Percentiles rank a stretch among this genome's conserved stretches.
Evolutionary conservation across 106 monocot species (phyloP).

Genomic region (Allium cepa): DNA sequence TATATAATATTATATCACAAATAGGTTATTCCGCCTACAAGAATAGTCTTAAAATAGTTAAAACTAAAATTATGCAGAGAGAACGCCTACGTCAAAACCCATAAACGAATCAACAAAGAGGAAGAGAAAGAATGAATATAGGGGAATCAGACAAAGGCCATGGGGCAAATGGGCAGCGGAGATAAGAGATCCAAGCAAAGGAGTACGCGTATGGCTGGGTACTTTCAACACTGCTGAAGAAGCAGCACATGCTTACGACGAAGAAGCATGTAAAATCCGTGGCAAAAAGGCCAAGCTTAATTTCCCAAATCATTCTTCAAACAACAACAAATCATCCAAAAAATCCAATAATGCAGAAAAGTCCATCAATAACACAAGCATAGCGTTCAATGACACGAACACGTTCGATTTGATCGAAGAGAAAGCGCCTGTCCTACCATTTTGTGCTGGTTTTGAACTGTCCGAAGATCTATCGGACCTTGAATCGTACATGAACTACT

Average conservation of each 20-base stretch:
- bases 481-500: slow-evolving; percentile 40
- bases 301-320: slow-evolving; percentile 34
- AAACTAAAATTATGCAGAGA: slow-evolving; percentile 3
- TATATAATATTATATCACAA: background rate
- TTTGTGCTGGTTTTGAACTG: slow-evolving; percentile 12
- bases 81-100: slow-evolving; percentile 4
- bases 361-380: background rate
- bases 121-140: slow-evolving; percentile 75
- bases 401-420: slow-evolving; percentile 13
- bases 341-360: slow-evolving; percentile 16
- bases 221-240: slow-evolving; percentile 85
- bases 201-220: slow-evolving; percentile 77
- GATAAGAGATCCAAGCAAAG: slow-evolving; percentile 78
- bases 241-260: slow-evolving; percentile 76
- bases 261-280: slow-evolving; percentile 62
- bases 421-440: slow-evolving; percentile 11
- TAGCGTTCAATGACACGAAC: slow-evolving; percentile 11
- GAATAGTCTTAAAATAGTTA: background rate
- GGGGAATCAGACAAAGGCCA: slow-evolving; percentile 82
- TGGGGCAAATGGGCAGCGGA: slow-evolving; percentile 98
- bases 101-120: slow-evolving; percentile 19
- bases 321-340: background rate
- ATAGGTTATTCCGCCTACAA: background rate
- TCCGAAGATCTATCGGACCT: slow-evolving; percentile 40
- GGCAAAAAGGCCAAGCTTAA: slow-evolving; percentile 86